Base-by-base conservation (phyloP, 192 early-diverging fungal genomes). In the Paraglomus brasilianum region DNA sequence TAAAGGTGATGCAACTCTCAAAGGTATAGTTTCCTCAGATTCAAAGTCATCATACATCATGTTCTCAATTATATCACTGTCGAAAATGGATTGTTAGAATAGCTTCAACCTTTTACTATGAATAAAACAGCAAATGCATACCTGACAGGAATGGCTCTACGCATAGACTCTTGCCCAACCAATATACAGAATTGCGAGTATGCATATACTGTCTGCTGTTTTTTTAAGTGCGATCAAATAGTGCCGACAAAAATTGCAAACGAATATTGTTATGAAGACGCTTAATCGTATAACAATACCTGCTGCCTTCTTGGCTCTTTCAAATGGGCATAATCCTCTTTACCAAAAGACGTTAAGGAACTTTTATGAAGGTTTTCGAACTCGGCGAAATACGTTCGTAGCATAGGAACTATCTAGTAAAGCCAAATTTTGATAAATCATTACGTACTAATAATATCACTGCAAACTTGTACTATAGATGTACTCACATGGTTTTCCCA, bases 321-420 rank as follows among this genome's bases (percentile, higher is more conserved):
- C 30, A 30, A 30, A 30, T 30, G 30, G 3, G 30, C 30, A 30
- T 30, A 30, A 2, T 30, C 30, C 30, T 30, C 30, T 3, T 30
- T 30, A 30, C 3, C 30, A 1, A 3, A 30, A 30, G 30, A 30
- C 30, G 30, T 30, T 30, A 30, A 30, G 1, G 30, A 30, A 30
- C 30, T 30, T 30, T 30, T 30, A 30, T 30, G 30, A 30, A 30
- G 30, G 30, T 30, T 30, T 71, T 72, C 75, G 68, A 86, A 86
- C 13, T 77, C 79, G 11, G 83, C 82, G 69, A 86, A 86, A 52
- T 86, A 86, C 59, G 83, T 84, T 77, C 81, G 80, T 5, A 86
- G 55, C 14, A 80, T 78, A 5, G 85, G 81, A 15, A 79, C 76
- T 17, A 86, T 79, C 85, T 86, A 74, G 22, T 45, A 22, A 40